phyloP scores from a whole-genome alignment of 495 filamentous ascomycete species.

The Aspergillus coremiiformis region DNA sequence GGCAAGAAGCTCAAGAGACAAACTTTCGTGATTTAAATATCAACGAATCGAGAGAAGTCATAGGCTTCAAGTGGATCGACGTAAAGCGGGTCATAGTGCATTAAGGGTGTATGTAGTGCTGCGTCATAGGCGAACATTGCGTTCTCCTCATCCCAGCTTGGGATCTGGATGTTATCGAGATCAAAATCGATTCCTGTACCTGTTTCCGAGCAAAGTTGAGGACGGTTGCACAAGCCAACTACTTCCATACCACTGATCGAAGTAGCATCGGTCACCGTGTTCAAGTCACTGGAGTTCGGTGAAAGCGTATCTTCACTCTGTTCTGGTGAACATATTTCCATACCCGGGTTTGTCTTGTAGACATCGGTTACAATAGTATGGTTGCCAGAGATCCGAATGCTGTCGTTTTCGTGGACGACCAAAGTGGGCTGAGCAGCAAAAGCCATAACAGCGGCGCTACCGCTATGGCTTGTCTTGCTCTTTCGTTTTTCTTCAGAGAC shows the following conservation, averaged over 20 bases:
- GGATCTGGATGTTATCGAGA: background rate
- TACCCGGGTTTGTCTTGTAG: background rate
- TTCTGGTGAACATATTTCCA: background rate
- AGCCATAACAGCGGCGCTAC: slow-evolving; percentile 5
- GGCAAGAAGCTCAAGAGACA: background rate
- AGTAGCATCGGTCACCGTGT: background rate
- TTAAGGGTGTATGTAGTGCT: background rate
- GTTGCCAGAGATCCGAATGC: slow-evolving; percentile 6
- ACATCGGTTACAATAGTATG: background rate
- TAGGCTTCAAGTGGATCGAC: background rate
- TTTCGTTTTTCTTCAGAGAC: slow-evolving; percentile 10
- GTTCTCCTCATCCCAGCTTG: background rate
- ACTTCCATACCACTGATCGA: background rate
- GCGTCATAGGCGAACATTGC: background rate
- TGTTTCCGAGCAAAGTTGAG: background rate
- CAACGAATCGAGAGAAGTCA: background rate
- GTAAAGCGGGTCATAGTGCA: background rate
- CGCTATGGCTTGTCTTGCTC: background rate
- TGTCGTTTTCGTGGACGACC: slow-evolving; percentile 4
- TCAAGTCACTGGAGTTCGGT: background rate
- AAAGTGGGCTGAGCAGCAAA: slow-evolving; percentile 15
- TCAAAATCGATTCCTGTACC: background rate
- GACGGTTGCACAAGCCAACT: background rate
- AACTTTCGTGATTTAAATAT: background rate
- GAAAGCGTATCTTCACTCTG: background rate